phyloP scores from a whole-genome alignment of 306 rosid genomes.

The Lagenaria siceraria region DNA sequence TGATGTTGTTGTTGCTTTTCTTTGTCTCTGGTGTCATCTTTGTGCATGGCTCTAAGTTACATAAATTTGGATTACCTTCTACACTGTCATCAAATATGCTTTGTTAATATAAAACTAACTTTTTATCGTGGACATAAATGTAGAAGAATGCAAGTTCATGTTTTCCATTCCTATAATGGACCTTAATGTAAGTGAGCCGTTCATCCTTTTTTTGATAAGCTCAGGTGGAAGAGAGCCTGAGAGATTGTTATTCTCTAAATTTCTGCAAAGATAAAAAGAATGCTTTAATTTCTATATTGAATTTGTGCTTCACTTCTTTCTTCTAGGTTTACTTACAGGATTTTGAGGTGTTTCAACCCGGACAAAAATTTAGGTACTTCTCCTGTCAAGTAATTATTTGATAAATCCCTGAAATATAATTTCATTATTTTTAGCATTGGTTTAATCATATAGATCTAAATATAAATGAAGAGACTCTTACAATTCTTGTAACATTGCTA shows the following conservation, averaged over 20 bases:
- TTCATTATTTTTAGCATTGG: neutral
- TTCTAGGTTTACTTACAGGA: neutral
- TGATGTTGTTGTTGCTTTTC: neutral
- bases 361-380: neutral
- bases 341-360: neutral
- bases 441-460: neutral
- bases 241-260: neutral
- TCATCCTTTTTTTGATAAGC: neutral
- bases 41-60: neutral
- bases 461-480: conserved; percentile 11
- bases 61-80: neutral
- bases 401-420: conserved; percentile 2
- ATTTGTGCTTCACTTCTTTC: neutral
- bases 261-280: neutral
- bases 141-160: too few species aligned
- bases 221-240: neutral
- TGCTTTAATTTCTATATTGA: neutral
- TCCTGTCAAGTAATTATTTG: neutral
- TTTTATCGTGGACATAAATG: too few species aligned
- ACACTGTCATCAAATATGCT: neutral
- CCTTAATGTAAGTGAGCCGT: conserved; percentile 28
- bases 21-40: neutral
- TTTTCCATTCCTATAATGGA: conserved; percentile 1
- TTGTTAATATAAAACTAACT: too few species aligned
- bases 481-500: conserved; percentile 18